phyloP scores from a whole-genome alignment of 129 eudicot species.

The Gnaphalium uliginosum region DNA sequence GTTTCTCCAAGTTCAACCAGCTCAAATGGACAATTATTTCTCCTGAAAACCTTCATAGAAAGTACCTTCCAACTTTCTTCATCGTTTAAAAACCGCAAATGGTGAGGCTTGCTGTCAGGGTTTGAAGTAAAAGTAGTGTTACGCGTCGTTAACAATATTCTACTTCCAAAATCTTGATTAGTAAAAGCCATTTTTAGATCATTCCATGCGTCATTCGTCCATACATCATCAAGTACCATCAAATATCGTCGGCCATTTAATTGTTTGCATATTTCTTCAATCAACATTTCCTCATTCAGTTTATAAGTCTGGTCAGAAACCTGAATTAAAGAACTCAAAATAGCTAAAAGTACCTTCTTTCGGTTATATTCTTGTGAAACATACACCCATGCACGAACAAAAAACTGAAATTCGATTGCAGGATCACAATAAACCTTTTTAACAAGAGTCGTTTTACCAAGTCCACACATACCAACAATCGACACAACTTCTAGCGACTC shows the following conservation, averaged over 20 bases:
- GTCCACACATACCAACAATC: constrained; percentile 60
- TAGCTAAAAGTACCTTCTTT: constrained; percentile 40
- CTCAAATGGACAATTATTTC: constrained; percentile 30
- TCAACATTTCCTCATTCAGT: constrained; percentile 42
- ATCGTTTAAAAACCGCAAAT: constrained; percentile 25
- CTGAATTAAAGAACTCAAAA: constrained; percentile 27
- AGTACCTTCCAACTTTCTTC: constrained; percentile 47
- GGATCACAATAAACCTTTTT: constrained; percentile 48
- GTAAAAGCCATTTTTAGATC: constrained; percentile 47
- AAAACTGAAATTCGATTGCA: constrained; percentile 38
- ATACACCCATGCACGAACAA: constrained; percentile 50
- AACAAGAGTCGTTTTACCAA: constrained; percentile 61
- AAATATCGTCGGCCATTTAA: constrained; percentile 43
- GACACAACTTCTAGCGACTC: constrained; percentile 47
- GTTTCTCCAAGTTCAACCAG: constrained; percentile 29
- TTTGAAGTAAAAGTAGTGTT: constrained; percentile 36
- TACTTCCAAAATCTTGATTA: constrained; percentile 32
- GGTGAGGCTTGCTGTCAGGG: constrained; percentile 34
- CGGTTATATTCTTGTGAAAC: constrained; percentile 51
- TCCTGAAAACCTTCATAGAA: constrained; percentile 32
- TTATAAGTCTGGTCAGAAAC: constrained; percentile 30
- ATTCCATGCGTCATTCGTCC: constrained; percentile 49
- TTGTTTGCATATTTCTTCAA: constrained; percentile 30
- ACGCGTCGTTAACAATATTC: constrained; percentile 53
- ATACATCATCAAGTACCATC: constrained; percentile 58